phyloP scores from a whole-genome alignment of 2,329 filamentous ascomycete genomes.

The Stromatinia cepivora region DNA sequence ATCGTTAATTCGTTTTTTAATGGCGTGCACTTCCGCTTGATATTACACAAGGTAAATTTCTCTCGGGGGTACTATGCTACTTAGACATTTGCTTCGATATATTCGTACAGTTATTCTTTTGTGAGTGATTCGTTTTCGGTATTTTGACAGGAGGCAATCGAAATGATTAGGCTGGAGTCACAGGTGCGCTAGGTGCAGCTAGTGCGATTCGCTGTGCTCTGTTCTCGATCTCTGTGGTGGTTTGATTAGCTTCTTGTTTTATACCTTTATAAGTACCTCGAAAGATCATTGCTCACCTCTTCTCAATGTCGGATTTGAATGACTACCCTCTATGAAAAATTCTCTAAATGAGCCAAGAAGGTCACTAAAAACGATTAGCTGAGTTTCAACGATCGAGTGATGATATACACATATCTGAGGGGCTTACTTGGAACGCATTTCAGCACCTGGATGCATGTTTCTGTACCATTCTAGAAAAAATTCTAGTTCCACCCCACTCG shows the following conservation, averaged over 20 bases:
- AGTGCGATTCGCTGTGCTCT: neutral
- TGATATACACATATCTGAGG: neutral
- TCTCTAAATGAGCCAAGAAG: neutral
- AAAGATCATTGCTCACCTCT: neutral
- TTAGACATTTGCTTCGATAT: neutral
- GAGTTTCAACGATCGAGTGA: neutral
- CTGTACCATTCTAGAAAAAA: neutral
- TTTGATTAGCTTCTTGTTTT: neutral
- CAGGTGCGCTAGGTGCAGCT: neutral
- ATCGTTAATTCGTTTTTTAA: neutral
- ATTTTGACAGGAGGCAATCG: neutral
- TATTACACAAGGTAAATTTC: constrained; percentile 2
- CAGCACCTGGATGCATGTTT: neutral
- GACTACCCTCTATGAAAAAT: neutral
- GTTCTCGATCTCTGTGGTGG: neutral
- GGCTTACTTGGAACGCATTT: neutral
- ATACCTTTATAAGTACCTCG: too few species aligned
- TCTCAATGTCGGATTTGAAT: neutral
- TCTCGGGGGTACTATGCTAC: neutral
- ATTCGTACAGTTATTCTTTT: neutral
- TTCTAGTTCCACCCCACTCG: neutral
- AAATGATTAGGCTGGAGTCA: neutral
- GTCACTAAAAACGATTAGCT: neutral
- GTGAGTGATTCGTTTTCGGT: neutral
- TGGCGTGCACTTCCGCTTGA: neutral